A percentile compares a stretch with the other conserved stretches of the same genome.
Conservation (phyloP, 768 basidiomycete species). For the Leccinum pellstonianum region DNA sequence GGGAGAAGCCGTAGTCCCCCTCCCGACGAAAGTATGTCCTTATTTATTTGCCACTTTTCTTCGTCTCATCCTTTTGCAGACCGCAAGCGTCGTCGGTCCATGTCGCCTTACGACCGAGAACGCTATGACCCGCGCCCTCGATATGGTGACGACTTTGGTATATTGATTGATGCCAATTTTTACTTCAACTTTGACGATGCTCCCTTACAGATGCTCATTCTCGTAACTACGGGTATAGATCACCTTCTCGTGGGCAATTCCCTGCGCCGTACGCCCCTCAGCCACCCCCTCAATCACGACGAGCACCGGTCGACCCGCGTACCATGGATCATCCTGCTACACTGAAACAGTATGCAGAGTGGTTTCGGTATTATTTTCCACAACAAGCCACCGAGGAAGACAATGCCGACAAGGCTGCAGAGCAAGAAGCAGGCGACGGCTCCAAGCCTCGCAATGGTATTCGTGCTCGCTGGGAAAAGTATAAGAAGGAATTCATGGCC, state of each 20-base stretch:
- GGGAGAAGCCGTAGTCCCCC: constrained; percentile 78
- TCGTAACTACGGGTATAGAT: constrained; percentile 60
- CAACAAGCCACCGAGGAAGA: constrained; percentile 82
- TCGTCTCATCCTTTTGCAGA: constrained; percentile 35
- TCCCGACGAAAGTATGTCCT: constrained; percentile 58
- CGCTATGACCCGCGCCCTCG: constrained; percentile 81
- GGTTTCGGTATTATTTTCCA: constrained; percentile 78
- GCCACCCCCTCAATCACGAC: constrained; percentile 49
- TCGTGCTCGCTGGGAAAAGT: constrained; percentile 85
- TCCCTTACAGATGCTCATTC: constrained; percentile 57
- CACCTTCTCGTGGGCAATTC: constrained; percentile 60
- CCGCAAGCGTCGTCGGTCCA: constrained; percentile 77
- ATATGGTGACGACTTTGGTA: constrained; percentile 82
- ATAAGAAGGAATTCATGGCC: constrained; percentile 87
- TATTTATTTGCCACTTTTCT: neutral
- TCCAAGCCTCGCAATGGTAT: constrained; percentile 83
- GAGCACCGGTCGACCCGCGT: constrained; percentile 75
- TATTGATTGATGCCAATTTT: constrained; percentile 21
- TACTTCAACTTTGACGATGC: constrained; percentile 9
- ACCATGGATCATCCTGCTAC: constrained; percentile 79
- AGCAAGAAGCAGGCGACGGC: constrained; percentile 79
- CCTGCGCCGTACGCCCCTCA: constrained; percentile 37
- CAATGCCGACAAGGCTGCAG: constrained; percentile 77
- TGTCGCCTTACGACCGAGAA: constrained; percentile 75
- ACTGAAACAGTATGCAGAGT: constrained; percentile 83